These are phyloP conservation scores for Termitomyces sp. DNA, from an alignment of 768 basidiomycete species.

Conservation along the genomic window DNA sequence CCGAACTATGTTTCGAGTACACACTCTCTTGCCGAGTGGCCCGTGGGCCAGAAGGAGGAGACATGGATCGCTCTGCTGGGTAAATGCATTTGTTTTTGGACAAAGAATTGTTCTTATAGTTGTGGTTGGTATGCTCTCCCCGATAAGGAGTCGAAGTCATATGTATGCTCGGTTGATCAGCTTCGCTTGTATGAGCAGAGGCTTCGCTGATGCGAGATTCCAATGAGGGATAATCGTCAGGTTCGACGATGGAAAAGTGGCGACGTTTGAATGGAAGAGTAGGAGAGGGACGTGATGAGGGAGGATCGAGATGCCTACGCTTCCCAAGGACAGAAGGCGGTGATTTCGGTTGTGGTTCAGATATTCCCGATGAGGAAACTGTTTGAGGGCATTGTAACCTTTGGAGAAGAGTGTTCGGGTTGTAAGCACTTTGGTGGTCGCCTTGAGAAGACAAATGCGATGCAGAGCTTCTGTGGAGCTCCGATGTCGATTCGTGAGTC, in stretches of 20 bases:
- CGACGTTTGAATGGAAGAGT: not conserved
- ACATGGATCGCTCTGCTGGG: not conserved
- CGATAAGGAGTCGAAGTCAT: not conserved
- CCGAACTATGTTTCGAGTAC: not conserved
- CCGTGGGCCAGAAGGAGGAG: slow-evolving; percentile 3
- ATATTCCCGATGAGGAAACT: not conserved
- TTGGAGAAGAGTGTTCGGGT: not conserved
- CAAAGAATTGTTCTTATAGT: not conserved
- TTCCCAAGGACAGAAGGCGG: slow-evolving; percentile 5
- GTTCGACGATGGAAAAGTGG: not conserved
- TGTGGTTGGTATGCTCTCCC: not conserved
- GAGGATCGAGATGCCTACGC: not conserved
- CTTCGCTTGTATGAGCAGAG: not conserved
- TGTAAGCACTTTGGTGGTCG: not conserved
- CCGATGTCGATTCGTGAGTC: not conserved
- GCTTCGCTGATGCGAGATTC: slow-evolving; percentile 1
- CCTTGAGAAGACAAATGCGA: not conserved
- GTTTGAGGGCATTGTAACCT: slow-evolving; percentile 1
- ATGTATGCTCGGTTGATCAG: not conserved
- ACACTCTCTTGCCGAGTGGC: not conserved
- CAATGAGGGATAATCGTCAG: not conserved
- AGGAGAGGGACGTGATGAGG: not conserved
- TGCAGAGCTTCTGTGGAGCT: not conserved
- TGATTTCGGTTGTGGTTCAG: not conserved
- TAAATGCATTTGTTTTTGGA: not conserved